Base-by-base conservation (phyloP, 306 rosid species). In the Sicyos edulis region DNA sequence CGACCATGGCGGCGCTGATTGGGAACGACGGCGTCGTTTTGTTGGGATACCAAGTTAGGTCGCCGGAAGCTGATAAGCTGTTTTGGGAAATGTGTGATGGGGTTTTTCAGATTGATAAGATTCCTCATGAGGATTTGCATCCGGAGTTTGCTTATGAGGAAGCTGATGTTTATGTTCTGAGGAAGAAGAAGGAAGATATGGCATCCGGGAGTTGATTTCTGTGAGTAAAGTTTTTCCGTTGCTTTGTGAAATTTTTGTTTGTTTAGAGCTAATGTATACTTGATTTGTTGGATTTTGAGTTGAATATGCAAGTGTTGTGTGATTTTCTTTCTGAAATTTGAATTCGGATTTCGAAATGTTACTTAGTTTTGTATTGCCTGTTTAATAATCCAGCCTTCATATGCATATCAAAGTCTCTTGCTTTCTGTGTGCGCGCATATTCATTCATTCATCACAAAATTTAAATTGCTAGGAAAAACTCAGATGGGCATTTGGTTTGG, bases 101-200 rank as follows among this genome's bases (percentile, higher is more conserved):
- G 0, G 79, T 71, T 44, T 92, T 92, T 24, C 75, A 47, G 2
- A 21, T 90, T 13, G 82, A 88, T 0, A 85, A 88, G 78, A 80
- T 87, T n/a, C 89, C 96, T 32, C 96, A 83, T 34, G 80, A 79
- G 10, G 85, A 92, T 64, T 77, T 92, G 19, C 96, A 92, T 62
- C 86, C 85, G 4, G 91, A 88, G 2, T 92, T 88, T 58, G 93
- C 96, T 0, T 90, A 82, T 19, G 96, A 92, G 79, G 96, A 92
- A 81, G 12, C 96, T 5, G 82, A 87, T 53, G 89, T 92, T 21
- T 92, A 47, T 77, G 12, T 90, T 0, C 58, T 92, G 80, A 80
- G 84, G 77, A 92, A 89, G 85, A 90, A 83, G 79, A 85, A 82
- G 50, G 70, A 74, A 44, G 53, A 64, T 1, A 42, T 15, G 53